Evolutionary conservation across 192 early-diverging fungal genomes (phyloP).

Genomic region (Obelidium mucronatum): DNA sequence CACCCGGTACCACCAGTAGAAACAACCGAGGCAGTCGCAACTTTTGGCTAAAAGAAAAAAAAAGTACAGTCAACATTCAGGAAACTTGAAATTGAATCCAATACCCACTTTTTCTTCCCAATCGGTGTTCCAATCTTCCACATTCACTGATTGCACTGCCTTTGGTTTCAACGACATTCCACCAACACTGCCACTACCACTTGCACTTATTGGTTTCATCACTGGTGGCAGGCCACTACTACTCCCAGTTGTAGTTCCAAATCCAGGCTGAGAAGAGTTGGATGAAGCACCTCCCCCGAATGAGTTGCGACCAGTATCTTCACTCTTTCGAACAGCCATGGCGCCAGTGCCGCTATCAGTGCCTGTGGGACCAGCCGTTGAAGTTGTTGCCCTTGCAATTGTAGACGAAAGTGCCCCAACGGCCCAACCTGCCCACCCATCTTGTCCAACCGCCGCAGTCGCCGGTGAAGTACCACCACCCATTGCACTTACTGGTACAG

Average conservation of each 20-base stretch:
- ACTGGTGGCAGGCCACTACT: background rate
- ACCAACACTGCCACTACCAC: too few relatives aligned
- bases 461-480: conserved; percentile 24
- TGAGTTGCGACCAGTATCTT: background rate
- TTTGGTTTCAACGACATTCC: conserved; percentile 34
- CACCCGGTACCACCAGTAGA: conserved; percentile 20
- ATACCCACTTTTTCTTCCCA: conserved; percentile 30
- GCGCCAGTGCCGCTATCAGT: background rate
- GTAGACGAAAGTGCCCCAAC: conserved; percentile 63
- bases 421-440: conserved; percentile 90
- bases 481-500: conserved; percentile 42
- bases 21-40: background rate
- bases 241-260: background rate
- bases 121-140: conserved; percentile 4
- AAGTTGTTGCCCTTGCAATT: conserved; percentile 20
- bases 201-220: background rate
- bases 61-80: too few relatives aligned
- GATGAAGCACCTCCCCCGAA: too few relatives aligned
- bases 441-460: conserved; percentile 34
- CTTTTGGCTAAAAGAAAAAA: background rate
- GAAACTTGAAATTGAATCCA: background rate
- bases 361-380: background rate
- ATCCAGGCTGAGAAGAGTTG: too few relatives aligned
- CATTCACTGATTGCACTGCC: background rate
- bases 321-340: background rate